phyloP scores from a whole-genome alignment of 2,329 filamentous ascomycete genomes.

The Microsporum audouinii region DNA sequence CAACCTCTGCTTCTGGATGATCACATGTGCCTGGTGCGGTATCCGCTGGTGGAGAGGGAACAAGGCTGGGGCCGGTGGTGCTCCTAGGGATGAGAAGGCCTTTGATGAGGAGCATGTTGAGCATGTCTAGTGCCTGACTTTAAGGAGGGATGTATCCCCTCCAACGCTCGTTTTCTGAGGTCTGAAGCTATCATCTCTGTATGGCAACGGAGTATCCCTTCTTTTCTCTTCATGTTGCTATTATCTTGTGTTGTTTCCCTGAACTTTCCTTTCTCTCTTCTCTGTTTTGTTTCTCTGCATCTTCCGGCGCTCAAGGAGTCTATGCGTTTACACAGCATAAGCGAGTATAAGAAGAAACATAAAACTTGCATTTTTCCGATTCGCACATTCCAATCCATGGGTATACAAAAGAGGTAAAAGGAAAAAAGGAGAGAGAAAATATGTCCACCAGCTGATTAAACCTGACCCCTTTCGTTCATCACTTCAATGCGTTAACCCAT shows the following conservation, averaged over 20 bases:
- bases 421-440: not conserved
- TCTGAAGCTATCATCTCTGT: not conserved
- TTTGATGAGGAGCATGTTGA: slow-evolving; percentile 7
- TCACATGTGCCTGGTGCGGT: slow-evolving; percentile 40
- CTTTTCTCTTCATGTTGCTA: not conserved
- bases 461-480: not conserved
- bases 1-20: slow-evolving; percentile 65
- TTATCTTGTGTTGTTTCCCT: not conserved
- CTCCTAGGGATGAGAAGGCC: slow-evolving; percentile 12
- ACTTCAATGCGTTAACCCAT: not conserved
- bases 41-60: slow-evolving; percentile 26
- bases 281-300: not conserved
- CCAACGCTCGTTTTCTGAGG: not conserved
- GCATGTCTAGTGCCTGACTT: not conserved
- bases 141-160: not conserved
- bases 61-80: slow-evolving; percentile 5
- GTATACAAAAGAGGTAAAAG: not conserved
- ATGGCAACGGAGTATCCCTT: not conserved
- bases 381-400: not conserved
- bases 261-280: not conserved
- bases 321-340: not conserved
- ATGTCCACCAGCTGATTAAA: not conserved
- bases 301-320: not conserved
- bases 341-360: not conserved
- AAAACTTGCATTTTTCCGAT: not conserved